These are phyloP conservation scores for Biancaea sappan DNA, from an alignment of 306 rosid genomes.

Conservation along the genomic window DNA sequence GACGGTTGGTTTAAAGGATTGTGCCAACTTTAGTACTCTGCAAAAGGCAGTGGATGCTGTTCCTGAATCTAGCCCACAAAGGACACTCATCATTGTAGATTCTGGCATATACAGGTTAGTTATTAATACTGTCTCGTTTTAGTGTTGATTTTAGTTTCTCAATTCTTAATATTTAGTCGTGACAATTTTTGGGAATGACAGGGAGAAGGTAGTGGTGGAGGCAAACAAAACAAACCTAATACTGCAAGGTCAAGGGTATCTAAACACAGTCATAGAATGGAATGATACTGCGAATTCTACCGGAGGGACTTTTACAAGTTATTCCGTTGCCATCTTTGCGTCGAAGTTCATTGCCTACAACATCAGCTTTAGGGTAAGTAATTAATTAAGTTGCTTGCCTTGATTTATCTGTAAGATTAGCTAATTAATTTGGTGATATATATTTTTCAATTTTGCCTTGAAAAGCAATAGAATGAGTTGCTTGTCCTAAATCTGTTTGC, in stretches of 20 bases:
- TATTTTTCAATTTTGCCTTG: too few species aligned
- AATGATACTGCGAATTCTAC: conserved; percentile 84
- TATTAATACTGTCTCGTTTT: not conserved
- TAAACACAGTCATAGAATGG: conserved; percentile 72
- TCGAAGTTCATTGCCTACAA: conserved; percentile 70
- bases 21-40: conserved; percentile 66
- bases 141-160: not conserved
- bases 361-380: conserved; percentile 71
- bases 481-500: too few species aligned
- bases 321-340: conserved; percentile 63
- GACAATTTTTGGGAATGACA: conserved; percentile 29
- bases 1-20: conserved; percentile 62
- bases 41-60: conserved; percentile 76
- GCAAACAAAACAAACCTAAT: conserved; percentile 71
- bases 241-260: conserved; percentile 75
- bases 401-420: not conserved
- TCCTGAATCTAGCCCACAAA: conserved; percentile 52
- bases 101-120: conserved; percentile 49
- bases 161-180: not conserved
- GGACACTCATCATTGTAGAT: conserved; percentile 63
- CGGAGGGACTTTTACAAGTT: conserved; percentile 63
- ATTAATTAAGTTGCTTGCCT: not conserved
- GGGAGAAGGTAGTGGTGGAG: conserved; percentile 73
- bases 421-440: too few species aligned
- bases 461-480: too few species aligned